phyloP scores from a whole-genome alignment of 257 asterid species.

The Ajuga chamaepitys region DNA sequence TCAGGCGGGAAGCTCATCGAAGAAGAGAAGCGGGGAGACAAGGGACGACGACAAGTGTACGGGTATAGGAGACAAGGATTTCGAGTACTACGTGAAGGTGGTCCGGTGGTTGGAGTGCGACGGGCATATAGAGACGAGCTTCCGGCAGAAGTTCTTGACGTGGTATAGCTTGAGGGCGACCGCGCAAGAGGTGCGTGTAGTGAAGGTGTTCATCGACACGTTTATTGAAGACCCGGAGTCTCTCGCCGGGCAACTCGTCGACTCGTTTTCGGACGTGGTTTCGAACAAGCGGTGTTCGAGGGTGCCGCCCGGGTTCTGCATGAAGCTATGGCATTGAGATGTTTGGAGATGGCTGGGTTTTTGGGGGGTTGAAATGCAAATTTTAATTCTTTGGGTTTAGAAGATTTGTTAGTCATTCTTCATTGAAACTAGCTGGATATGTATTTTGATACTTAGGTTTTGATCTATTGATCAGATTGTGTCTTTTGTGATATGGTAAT shows the following conservation, averaged over 20 bases:
- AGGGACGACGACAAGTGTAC: constrained; percentile 33
- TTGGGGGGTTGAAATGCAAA: constrained; percentile 5
- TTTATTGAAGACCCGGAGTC: constrained; percentile 56
- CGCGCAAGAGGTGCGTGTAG: constrained; percentile 49
- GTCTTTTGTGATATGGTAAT: background rate
- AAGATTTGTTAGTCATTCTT: background rate
- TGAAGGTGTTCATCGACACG: constrained; percentile 59
- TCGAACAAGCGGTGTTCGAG: constrained; percentile 36
- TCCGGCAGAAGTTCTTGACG: constrained; percentile 69
- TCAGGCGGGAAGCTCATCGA: constrained; percentile 60
- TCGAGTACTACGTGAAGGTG: constrained; percentile 70
- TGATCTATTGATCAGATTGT: background rate
- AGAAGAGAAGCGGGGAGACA: constrained; percentile 54
- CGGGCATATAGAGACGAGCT: constrained; percentile 50
- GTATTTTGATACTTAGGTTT: background rate
- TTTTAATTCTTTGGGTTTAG: constrained; percentile 11
- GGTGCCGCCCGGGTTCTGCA: constrained; percentile 52
- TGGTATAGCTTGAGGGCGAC: constrained; percentile 83
- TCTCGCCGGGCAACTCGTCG: constrained; percentile 67
- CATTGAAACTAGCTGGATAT: background rate
- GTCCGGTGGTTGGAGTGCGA: constrained; percentile 65
- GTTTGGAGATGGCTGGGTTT: background rate
- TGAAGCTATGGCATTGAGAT: constrained; percentile 72
- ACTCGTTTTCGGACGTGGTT: constrained; percentile 52
- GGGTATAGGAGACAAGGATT: constrained; percentile 45